Evolutionary conservation across 805 yeast genomes (phyloP), one percentile per base, ranked within the genome.

Genomic region (Candida hungchunana): DNA sequence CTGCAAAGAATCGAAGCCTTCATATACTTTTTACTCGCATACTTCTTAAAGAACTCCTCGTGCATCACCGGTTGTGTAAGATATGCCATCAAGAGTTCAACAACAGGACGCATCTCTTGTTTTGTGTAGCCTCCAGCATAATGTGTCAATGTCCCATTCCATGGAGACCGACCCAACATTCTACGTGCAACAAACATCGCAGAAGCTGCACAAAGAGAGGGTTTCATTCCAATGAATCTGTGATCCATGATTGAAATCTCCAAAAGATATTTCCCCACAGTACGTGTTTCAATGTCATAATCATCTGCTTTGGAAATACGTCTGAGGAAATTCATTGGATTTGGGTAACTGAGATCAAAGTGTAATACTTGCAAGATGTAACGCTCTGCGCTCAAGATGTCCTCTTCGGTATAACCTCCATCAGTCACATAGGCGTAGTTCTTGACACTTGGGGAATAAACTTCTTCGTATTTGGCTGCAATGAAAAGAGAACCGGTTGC

Each of bases 391-490:
- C 74, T 79, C 46, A 85, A 71, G 35, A 89, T 84, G 51, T 83
- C 93, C 35, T 79, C 83, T 56, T 80, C 88, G 12, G 82, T 72
- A 53, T 79, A 84, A 4, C 87, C 84, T 31, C 90, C 90, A 58
- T 85, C 95, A 18, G 95, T 85, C 40, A 85, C 85, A 56, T 82
- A 83, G 3, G 95, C 84, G 56, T 85, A 89, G 59, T 85, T 84
- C 41, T 80, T 75, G 20, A 89, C 80, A 23, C 89, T 79, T 9
- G 96, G 97, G 9, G 87, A 71, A 55, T 79, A 82, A 18, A 89
- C 94, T 63, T 89, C 97, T 63, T 89, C 96, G 58, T 83, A 85
- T 61, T 88, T 88, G 12, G 96, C 94, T 26, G 96, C 95, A 42
- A 87, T 82, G 59, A 87, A 85, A 39, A 89, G 63, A 10, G 89